Evolutionary conservation across 768 basidiomycete species (phyloP).

Genomic region (Termitomyces sp.): DNA sequence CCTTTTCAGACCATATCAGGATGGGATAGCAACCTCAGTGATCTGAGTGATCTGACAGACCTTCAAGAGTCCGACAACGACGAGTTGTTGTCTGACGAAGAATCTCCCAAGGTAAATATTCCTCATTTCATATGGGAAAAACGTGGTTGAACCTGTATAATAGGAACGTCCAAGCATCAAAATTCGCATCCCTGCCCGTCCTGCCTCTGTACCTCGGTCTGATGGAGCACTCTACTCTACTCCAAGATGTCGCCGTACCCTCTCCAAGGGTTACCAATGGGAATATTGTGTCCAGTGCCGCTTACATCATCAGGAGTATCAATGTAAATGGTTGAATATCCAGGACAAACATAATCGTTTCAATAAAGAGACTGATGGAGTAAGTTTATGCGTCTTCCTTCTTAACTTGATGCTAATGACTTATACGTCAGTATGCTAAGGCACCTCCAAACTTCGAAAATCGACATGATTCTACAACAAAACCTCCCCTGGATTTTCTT

Average conservation of each 20-base stretch:
- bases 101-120: constrained; percentile 1
- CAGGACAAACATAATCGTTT: constrained; percentile 17
- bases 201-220: constrained; percentile 1
- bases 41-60: constrained; percentile 21
- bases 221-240: constrained; percentile 21
- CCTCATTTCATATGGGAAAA: neutral
- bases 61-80: constrained; percentile 17
- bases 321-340: constrained; percentile 23
- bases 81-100: constrained; percentile 1
- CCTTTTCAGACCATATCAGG: constrained; percentile 11
- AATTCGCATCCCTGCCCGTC: constrained; percentile 28
- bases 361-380: constrained; percentile 12
- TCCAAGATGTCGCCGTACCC: constrained; percentile 24
- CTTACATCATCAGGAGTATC: constrained; percentile 27
- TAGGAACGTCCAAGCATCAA: constrained; percentile 19
- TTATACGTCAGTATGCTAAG: too few relatives aligned
- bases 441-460: neutral
- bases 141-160: neutral
- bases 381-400: neutral
- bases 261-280: constrained; percentile 29
- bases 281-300: constrained; percentile 40
- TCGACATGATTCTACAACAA: neutral
- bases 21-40: constrained; percentile 30
- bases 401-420: neutral
- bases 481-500: constrained; percentile 1